A percentile compares a stretch with the other conserved stretches of the same genome.
Conservation (phyloP, 1,284 basidiomycete genomes). For the Golubevia pallescens region DNA sequence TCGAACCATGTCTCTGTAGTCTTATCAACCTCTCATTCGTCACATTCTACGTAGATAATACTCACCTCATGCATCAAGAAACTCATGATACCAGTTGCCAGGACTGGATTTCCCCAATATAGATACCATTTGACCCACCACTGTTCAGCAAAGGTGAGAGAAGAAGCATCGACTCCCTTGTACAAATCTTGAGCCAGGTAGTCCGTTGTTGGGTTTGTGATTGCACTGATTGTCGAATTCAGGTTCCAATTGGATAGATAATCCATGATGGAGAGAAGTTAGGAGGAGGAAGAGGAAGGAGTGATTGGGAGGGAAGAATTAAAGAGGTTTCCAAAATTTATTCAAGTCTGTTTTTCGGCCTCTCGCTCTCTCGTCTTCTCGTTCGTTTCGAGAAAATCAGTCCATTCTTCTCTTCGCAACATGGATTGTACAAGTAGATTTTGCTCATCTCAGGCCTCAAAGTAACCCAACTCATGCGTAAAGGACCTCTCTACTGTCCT, state of each 20-base stretch:
- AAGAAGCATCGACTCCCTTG: constrained; percentile 32
- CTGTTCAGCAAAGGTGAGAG: constrained; percentile 45
- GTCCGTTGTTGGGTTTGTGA: constrained; percentile 28
- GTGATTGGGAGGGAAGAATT: no score
- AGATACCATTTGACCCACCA: constrained; percentile 66
- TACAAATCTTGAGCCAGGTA: constrained; percentile 65
- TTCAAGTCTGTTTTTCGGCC: no score
- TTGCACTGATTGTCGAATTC: constrained; percentile 31
- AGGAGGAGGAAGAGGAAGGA: neutral
- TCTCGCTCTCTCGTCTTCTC: no score
- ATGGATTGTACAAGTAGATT: no score
- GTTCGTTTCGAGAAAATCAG: no score
- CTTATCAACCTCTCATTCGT: no score
- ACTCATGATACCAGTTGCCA: constrained; percentile 92
- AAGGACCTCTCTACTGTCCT: no score
- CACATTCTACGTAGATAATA: constrained; percentile 9
- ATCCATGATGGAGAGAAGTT: neutral
- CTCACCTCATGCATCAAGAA: constrained; percentile 91
- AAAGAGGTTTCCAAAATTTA: no score
- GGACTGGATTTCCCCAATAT: constrained; percentile 76
- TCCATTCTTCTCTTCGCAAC: no score
- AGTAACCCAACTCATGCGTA: no score
- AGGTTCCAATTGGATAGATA: constrained; percentile 5
- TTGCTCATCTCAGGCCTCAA: no score
- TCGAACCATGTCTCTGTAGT: neutral